Evolutionary conservation across 2,329 filamentous ascomycete genomes (phyloP).

Genomic region (Chlorencoelia australis): DNA sequence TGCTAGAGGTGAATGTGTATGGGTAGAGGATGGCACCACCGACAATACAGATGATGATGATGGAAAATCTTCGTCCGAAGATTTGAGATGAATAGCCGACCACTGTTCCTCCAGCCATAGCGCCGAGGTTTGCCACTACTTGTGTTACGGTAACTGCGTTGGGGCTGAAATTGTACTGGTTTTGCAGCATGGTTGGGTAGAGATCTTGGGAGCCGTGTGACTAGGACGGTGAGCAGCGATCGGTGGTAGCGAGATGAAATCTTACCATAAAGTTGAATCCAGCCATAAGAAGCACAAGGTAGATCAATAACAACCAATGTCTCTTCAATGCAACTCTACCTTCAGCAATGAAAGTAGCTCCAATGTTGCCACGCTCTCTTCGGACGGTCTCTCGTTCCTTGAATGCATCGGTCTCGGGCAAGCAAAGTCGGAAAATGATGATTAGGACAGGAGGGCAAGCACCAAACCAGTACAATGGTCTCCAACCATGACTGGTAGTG

Average conservation of each 20-base stretch:
- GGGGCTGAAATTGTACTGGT: constrained; percentile 37
- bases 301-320: constrained; percentile 72
- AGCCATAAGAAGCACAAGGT: constrained; percentile 79
- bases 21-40: constrained; percentile 76
- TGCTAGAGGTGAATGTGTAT: constrained; percentile 58
- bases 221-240: constrained; percentile 14
- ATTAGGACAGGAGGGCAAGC: constrained; percentile 71
- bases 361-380: constrained; percentile 47
- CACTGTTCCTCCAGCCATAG: constrained; percentile 55
- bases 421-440: constrained; percentile 65
- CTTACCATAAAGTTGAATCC: constrained; percentile 88
- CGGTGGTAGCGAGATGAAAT: constrained; percentile 39
- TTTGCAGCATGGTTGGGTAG: constrained; percentile 49
- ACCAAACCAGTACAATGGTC: constrained; percentile 83
- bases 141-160: constrained; percentile 54
- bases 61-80: constrained; percentile 58
- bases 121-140: constrained; percentile 62
- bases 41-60: constrained; percentile 51
- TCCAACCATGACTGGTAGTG: constrained; percentile 72
- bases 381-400: constrained; percentile 55
- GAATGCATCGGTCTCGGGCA: constrained; percentile 72
- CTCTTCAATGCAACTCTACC: constrained; percentile 68
- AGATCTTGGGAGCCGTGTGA: constrained; percentile 36
- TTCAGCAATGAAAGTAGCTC: constrained; percentile 61
- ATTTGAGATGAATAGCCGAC: constrained; percentile 61